phyloP scores from a whole-genome alignment of 2,329 filamentous ascomycete genomes.

The Fusarium sp. region DNA sequence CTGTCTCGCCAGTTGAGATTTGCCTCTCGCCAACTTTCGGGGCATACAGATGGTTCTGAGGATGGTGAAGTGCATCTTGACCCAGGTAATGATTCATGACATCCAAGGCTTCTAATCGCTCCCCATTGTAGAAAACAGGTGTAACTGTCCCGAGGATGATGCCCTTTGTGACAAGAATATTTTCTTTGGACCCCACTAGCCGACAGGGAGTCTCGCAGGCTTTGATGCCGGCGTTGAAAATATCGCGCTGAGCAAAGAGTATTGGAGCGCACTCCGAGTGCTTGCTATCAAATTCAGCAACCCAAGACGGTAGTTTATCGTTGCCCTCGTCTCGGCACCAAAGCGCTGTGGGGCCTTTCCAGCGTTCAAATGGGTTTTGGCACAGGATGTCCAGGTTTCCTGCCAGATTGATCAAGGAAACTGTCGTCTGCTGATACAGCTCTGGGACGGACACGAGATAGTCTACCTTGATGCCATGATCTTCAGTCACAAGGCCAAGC shows the following conservation, averaged over 20 bases:
- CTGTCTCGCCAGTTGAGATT: neutral
- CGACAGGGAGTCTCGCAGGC: neutral
- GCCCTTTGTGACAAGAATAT: neutral
- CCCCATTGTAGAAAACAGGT: neutral
- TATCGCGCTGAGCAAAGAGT: slow-evolving; percentile 22
- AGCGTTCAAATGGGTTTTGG: slow-evolving; percentile 23
- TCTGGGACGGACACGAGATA: slow-evolving; percentile 2
- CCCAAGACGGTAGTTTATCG: slow-evolving; percentile 12
- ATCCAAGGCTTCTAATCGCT: accelerated
- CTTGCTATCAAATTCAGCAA: neutral
- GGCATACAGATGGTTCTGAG: neutral
- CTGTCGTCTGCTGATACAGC: neutral
- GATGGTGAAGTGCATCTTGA: neutral
- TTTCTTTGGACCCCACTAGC: neutral
- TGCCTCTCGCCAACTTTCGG: neutral
- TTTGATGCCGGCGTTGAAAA: slow-evolving; percentile 4
- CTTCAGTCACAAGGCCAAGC: slow-evolving; percentile 11
- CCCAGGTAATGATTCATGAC: neutral
- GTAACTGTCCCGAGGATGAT: neutral
- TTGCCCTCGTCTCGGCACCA: accelerated
- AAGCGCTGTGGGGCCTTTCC: neutral
- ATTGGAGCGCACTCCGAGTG: neutral
- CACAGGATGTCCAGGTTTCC: slow-evolving; percentile 24
- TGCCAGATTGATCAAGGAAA: slow-evolving; percentile 9
- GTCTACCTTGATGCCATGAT: slow-evolving; percentile 17